phyloP scores from a whole-genome alignment of 192 early-diverging fungal genomes.

The Allomyces javanicus region DNA sequence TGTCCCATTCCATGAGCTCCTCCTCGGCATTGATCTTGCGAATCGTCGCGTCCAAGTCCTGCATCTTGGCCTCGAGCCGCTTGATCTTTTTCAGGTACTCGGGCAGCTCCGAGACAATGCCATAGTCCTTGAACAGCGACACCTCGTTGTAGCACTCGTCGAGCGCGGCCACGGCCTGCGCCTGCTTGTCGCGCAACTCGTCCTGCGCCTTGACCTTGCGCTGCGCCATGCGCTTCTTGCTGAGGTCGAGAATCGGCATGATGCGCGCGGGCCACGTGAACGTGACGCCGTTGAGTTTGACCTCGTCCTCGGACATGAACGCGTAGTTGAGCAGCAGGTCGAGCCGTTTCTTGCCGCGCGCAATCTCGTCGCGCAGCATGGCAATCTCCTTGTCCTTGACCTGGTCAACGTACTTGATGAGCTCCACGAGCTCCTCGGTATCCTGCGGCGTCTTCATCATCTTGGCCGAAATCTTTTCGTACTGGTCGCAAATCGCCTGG shows the following conservation, averaged over 20 bases:
- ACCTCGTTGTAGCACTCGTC: constrained; percentile 34
- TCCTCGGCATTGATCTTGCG: constrained; percentile 76
- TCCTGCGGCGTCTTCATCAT: constrained; percentile 3
- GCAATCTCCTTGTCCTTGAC: constrained; percentile 12
- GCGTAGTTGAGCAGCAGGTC: constrained; percentile 34
- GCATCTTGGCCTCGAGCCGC: constrained; percentile 67
- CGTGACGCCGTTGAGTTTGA: constrained; percentile 31
- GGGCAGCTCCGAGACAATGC: constrained; percentile 58
- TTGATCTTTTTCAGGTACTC: constrained; percentile 68
- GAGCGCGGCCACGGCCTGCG: constrained; percentile 30
- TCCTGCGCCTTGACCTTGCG: constrained; percentile 34
- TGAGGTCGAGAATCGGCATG: constrained; percentile 22
- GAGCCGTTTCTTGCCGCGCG: constrained; percentile 23
- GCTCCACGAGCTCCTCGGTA: constrained; percentile 21
- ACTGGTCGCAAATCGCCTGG: constrained; percentile 33
- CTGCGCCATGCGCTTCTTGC: constrained; percentile 29
- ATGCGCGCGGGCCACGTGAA: constrained; percentile 43
- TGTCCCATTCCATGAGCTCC: neutral
- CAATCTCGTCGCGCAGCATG: constrained; percentile 22
- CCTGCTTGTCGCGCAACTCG: constrained; percentile 24
- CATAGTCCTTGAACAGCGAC: constrained; percentile 57
- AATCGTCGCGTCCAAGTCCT: constrained; percentile 72
- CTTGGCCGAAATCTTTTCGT: constrained; percentile 27
- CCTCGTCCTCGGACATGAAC: constrained; percentile 29
- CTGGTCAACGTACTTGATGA: constrained; percentile 16